phyloP scores from a whole-genome alignment of 768 basidiomycete species.

The Coprinellus micaceus region DNA sequence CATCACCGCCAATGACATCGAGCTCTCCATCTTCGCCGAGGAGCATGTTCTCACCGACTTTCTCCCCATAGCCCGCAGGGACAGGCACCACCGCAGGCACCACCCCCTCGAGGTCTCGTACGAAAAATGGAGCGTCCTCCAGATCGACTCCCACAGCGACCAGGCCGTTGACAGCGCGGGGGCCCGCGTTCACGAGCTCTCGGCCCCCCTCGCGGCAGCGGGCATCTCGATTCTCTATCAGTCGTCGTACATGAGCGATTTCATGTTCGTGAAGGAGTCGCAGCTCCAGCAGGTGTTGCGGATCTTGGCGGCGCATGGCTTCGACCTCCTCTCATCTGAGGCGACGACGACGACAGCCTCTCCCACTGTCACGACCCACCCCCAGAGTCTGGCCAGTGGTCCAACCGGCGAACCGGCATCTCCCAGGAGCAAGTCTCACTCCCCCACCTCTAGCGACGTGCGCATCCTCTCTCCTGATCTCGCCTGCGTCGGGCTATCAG shows the following conservation, averaged over 20 bases:
- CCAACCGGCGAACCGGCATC: constrained; percentile 6
- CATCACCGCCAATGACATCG: constrained; percentile 74
- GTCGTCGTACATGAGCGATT: constrained; percentile 80
- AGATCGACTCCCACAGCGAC: constrained; percentile 78
- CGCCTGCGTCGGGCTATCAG: constrained; percentile 70
- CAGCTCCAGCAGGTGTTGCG: constrained; percentile 60
- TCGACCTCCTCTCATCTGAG: constrained; percentile 57
- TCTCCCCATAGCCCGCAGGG: constrained; percentile 54
- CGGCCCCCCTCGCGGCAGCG: constrained; percentile 69
- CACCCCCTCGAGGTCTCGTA: constrained; percentile 67
- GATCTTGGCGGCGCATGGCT: constrained; percentile 59
- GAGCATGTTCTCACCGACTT: constrained; percentile 55
- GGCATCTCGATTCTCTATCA: constrained; percentile 82
- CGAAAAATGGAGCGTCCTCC: constrained; percentile 75
- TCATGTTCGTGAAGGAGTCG: constrained; percentile 72
- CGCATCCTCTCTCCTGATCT: constrained; percentile 65
- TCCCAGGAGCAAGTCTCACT: constrained; percentile 40
- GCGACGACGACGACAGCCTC: constrained; percentile 33
- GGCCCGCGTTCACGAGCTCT: constrained; percentile 70
- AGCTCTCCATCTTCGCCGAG: constrained; percentile 73
- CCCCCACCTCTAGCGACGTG: constrained; percentile 57
- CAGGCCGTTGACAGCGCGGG: constrained; percentile 67
- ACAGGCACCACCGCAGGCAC: constrained; percentile 44
- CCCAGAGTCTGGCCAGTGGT: constrained; percentile 7
- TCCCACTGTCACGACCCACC: constrained; percentile 10